Evolutionary conservation across 2,329 filamentous ascomycete species (phyloP).

Genomic region (Penicillium oxalicum): DNA sequence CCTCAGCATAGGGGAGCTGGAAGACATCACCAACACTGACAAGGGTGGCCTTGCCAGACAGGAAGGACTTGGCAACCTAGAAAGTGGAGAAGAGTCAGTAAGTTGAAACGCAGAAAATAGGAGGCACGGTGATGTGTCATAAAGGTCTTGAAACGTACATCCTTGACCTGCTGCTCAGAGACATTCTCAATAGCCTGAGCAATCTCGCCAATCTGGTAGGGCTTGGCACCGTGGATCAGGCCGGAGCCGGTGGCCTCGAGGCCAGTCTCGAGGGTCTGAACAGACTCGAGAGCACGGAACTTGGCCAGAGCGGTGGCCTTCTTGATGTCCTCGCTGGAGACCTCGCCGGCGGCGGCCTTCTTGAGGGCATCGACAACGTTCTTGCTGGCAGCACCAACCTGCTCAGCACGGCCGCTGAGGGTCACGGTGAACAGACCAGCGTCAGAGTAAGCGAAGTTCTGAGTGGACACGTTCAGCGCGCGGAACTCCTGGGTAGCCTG

Average conservation of each 20-base stretch:
- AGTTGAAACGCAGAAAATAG: background rate
- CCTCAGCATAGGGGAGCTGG: constrained; percentile 84
- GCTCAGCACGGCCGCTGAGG: constrained; percentile 66
- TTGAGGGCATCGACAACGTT: constrained; percentile 77
- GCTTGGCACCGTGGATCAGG: constrained; percentile 72
- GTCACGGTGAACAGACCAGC: constrained; percentile 83
- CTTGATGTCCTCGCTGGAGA: constrained; percentile 77
- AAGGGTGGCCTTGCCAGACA: constrained; percentile 84
- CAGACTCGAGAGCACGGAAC: constrained; percentile 79
- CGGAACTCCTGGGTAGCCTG: constrained; percentile 66
- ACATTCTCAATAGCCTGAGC: constrained; percentile 75
- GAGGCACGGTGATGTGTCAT: background rate
- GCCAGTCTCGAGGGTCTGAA: constrained; percentile 69
- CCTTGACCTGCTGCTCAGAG: constrained; percentile 75
- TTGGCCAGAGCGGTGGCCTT: constrained; percentile 92
- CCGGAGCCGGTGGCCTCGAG: constrained; percentile 79
- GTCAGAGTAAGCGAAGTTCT: constrained; percentile 84
- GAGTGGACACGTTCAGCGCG: constrained; percentile 63
- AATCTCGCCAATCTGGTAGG: constrained; percentile 75
- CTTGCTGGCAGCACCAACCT: constrained; percentile 67
- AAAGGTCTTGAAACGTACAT: constrained; percentile 53
- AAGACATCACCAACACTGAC: constrained; percentile 87
- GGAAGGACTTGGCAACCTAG: constrained; percentile 79
- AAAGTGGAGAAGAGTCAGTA: constrained; percentile 18
- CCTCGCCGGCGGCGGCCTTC: constrained; percentile 67